Base-by-base conservation (phyloP, 495 filamentous ascomycete species). In the Penicillium paxilli region DNA sequence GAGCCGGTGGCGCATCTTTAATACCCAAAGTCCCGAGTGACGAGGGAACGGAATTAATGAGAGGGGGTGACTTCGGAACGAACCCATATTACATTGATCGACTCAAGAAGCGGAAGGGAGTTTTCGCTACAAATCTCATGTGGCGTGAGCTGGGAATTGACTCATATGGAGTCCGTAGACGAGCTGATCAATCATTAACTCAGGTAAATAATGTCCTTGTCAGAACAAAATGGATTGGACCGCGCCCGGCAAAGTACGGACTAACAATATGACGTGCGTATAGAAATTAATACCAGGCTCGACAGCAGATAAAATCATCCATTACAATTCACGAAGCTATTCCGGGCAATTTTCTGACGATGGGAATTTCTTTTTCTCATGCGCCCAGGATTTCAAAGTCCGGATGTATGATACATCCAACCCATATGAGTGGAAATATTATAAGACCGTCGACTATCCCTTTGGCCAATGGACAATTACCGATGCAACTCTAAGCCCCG, bases 361-460 rank as follows among this genome's bases (percentile, higher is more conserved):
- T 59, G 94, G 94, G 5, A 96, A 96, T 73, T 97, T 97, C 73
- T 98, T 96, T 70, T 98, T 96, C 68, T 87, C 87, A n/a, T 93
- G 88, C 59, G 87, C 86, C 20, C 92, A 97, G 67, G 92, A 98
- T 66, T 96, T 94, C 71, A 85, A 82, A 50, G 91, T 98, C 12
- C 87, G 92, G 19, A 91, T 98, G 88, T 98, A 98, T 67, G 94
- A 98, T 65, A 97, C 94, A 0, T 95, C 91, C 1, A 96, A 97
- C 53, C 94, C 94, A 0, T 95, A 92, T 66, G 82, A 89, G 48
- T 98, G 94, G 94, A 87, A 86, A 62, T 92, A 96, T 67, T 97
- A 97, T 73, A 98, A 97, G 71, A 92, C 89, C 0, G 91, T 93
- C 9, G 71, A 80, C 17, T 96, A 96, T 72, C 88, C 90, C 3